Percentiles rank a stretch among this genome's conserved stretches.
These are phyloP conservation scores for Pichia sp. DNA, from an alignment of 1,139 yeast genomes.

Conservation along the genomic window DNA sequence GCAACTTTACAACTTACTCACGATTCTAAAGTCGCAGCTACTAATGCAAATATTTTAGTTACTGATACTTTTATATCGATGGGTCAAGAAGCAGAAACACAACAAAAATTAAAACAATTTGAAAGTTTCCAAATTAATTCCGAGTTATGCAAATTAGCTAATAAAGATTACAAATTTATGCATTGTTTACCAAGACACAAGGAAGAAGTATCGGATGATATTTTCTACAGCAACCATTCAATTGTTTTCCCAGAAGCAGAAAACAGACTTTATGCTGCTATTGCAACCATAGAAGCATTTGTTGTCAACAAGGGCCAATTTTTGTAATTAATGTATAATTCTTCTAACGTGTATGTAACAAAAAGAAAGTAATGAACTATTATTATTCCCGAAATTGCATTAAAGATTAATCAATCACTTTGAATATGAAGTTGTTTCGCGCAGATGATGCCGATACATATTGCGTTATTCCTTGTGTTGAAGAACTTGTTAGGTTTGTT, in stretches of 20 bases:
- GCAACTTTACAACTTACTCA: conserved; percentile 57
- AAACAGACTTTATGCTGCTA: conserved; percentile 91
- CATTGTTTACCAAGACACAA: conserved; percentile 94
- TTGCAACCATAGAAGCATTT: conserved; percentile 86
- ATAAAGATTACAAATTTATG: conserved; percentile 72
- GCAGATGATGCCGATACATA: too few relatives aligned
- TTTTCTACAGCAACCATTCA: conserved; percentile 78
- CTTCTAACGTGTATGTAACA: not conserved
- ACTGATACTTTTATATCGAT: conserved; percentile 98
- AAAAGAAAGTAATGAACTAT: not conserved
- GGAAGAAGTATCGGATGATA: conserved; percentile 91
- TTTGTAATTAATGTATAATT: conserved; percentile 1
- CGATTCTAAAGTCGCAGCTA: conserved; percentile 68
- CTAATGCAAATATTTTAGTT: conserved; percentile 72
- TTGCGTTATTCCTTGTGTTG: too few relatives aligned
- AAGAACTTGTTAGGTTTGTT: not conserved
- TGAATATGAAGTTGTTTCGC: too few relatives aligned
- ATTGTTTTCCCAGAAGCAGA: conserved; percentile 94
- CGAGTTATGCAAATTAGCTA: conserved; percentile 56
- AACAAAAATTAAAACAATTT: conserved; percentile 68
- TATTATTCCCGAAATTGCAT: not conserved
- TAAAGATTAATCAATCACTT: not conserved
- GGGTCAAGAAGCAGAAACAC: conserved; percentile 89
- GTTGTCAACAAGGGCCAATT: conserved; percentile 76
- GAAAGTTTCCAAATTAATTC: conserved; percentile 77